Evolutionary conservation across 176 grass and related monocot species (phyloP), one percentile per base, ranked within the genome.

Genomic region (Hsuehochloa calcarea): DNA sequence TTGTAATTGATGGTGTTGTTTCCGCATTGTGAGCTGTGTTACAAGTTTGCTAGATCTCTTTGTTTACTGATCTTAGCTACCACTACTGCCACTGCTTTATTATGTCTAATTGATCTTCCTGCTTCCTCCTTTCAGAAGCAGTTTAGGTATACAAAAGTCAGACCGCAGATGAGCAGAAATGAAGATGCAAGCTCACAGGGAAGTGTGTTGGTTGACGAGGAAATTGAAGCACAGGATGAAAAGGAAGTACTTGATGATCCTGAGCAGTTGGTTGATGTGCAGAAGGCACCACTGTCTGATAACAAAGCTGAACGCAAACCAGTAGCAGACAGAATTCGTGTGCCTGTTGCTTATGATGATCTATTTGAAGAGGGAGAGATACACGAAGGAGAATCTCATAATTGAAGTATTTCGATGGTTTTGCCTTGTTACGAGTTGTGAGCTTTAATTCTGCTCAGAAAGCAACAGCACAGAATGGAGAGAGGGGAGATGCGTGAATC

Each of bases 361-460:
- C 86, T 96, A 63, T 92, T 94, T 45, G 96, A 99, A 85, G 96
- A 96, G 46, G 96, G 96, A 41, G 96, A 94, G 89, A 92, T 99
- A 86, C 88, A 89, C 2, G 85, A 87, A 84, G 80, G 29, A 65
- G 80, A 75, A 80, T 75, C 68, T 43, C 68, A 75, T 54, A 77
- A 64, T 46, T 84, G 50, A 87, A 69, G 68, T 38, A 84, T 75
- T 84, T 61, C 12, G 31, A 65, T 86, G 31, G 4, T 50, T 65
- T 79, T 77, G 31, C 73, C 58, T 20, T 49, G 26, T 31, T 29
- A 56, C 15, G 10, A 54, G 23, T 14, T 15, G 26, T 9, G 81
- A 58, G 44, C 19, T 22, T n/a, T 10, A 80, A 27, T 54, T 86
- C 29, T 70, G 27, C 41, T 80, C 29, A 79, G 65, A 25, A 72